A percentile compares a stretch with the other conserved stretches of the same genome.
phyloP scores from a whole-genome alignment of 2,329 filamentous ascomycete genomes.

The Trichoderma sp. region DNA sequence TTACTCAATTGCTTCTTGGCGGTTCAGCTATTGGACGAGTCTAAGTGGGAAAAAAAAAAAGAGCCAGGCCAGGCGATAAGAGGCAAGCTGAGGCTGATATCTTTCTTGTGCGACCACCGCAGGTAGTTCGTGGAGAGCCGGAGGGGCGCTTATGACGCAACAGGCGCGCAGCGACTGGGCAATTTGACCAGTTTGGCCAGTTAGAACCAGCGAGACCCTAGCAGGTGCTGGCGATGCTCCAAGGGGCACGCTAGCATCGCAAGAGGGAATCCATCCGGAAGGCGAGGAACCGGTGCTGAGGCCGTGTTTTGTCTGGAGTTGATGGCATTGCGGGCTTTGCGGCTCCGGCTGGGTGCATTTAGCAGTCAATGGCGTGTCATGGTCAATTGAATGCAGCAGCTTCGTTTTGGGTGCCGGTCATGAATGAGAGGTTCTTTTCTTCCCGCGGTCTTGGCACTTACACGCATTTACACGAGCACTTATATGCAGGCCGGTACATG shows the following conservation, averaged over 20 bases:
- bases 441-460: background rate
- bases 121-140: constrained; percentile 19
- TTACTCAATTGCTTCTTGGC: background rate
- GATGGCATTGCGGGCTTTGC: background rate
- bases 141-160: constrained; percentile 29
- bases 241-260: constrained; percentile 19
- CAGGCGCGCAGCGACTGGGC: constrained; percentile 1
- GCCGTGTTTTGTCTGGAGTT: background rate
- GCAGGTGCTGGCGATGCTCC: constrained; percentile 11
- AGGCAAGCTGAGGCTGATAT: constrained; percentile 19
- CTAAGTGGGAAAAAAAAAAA: background rate
- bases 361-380: background rate
- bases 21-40: background rate
- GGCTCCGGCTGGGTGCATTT: background rate
- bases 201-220: background rate
- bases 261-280: background rate
- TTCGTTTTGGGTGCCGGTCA: background rate
- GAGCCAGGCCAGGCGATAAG: background rate
- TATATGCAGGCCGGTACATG: background rate
- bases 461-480: background rate
- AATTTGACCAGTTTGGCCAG: background rate
- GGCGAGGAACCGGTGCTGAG: background rate
- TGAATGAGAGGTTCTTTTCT: background rate
- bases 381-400: background rate
- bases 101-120: background rate